These are phyloP conservation scores for Phialemoniopsis sp. DNA, from an alignment of 2,329 filamentous ascomycete species.

Conservation along the genomic window DNA sequence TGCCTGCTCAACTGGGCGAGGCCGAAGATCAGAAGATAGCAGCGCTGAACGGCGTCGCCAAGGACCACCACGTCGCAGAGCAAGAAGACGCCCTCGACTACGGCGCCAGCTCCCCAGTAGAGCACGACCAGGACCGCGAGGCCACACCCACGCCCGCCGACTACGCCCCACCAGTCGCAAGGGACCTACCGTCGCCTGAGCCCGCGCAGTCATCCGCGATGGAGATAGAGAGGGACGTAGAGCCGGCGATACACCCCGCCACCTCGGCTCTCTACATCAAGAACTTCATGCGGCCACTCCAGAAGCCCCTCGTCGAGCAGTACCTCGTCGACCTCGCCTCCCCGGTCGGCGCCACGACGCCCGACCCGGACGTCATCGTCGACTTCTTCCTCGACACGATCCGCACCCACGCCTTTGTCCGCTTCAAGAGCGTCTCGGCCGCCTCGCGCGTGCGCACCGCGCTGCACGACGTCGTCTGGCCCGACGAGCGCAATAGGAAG, in stretches of 20 bases:
- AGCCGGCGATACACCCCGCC: conserved; percentile 63
- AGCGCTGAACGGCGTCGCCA: background rate
- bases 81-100: conserved; percentile 22
- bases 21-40: conserved; percentile 11
- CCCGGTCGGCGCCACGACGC: conserved; percentile 42
- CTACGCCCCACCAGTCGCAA: conserved; percentile 9
- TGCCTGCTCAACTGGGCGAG: conserved; percentile 46
- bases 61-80: conserved; percentile 8
- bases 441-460: conserved; percentile 73
- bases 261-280: conserved; percentile 83
- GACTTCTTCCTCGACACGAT: conserved; percentile 80
- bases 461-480: conserved; percentile 80
- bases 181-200: conserved; percentile 5
- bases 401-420: conserved; percentile 81
- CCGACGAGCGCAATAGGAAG: conserved; percentile 80
- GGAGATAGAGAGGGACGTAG: conserved; percentile 26
- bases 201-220: too few species aligned
- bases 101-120: conserved; percentile 8
- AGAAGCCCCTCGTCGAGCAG: conserved; percentile 59
- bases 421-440: conserved; percentile 63
- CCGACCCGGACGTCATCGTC: conserved; percentile 52
- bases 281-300: conserved; percentile 84
- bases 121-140: background rate
- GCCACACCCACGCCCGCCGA: conserved; percentile 6
- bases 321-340: conserved; percentile 66